Conservation (phyloP, 179 eudicot species). For the Camellia oleifera region DNA sequence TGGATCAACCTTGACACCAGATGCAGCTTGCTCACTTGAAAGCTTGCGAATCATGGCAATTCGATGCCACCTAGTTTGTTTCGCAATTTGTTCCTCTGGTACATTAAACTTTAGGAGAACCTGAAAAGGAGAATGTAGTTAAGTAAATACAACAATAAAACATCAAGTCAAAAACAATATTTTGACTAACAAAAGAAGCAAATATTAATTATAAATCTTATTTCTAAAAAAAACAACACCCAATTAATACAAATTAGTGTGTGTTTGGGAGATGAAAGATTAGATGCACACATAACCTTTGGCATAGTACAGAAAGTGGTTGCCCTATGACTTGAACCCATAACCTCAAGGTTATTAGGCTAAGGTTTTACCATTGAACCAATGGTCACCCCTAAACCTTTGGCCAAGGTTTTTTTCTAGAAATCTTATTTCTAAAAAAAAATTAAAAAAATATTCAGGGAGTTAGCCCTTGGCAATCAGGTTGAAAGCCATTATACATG, state of each 20-base stretch:
- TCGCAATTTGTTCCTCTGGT: constrained; percentile 82
- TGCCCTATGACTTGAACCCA: too few species aligned
- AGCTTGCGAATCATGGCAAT: constrained; percentile 94
- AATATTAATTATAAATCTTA: neutral
- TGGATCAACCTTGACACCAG: constrained; percentile 86
- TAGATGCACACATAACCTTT: too few species aligned
- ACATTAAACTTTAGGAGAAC: constrained; percentile 88
- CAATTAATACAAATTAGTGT: too few species aligned
- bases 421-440: too few species aligned
- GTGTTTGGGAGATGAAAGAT: too few species aligned
- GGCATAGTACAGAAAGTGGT: too few species aligned
- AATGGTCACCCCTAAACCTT: too few species aligned
- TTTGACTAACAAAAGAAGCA: neutral
- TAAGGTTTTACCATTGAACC: too few species aligned
- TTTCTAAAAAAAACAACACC: neutral
- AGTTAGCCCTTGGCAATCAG: neutral
- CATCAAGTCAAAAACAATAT: neutral
- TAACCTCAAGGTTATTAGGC: too few species aligned
- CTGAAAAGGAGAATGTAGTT: constrained; percentile 28
- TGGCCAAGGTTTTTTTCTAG: too few species aligned
- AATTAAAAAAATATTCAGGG: too few species aligned
- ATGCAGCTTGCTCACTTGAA: constrained; percentile 95
- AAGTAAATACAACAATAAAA: neutral
- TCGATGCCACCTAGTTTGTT: constrained; percentile 91
- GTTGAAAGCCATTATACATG: neutral